Conservation (phyloP, 2,329 filamentous ascomycete species). For the Fusarium sp. region DNA sequence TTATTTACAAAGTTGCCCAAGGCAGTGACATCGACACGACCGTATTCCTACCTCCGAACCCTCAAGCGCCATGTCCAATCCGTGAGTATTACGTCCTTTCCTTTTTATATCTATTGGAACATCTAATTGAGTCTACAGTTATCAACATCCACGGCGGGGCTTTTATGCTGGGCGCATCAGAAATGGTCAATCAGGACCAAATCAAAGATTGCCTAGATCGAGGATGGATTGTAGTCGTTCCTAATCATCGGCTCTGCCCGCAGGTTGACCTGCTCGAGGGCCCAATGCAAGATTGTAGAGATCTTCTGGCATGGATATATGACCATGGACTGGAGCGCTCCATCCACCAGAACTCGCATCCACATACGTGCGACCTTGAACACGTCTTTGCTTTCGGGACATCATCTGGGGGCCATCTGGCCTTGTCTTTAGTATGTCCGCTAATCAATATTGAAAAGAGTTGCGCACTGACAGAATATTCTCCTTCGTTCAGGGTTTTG, state of each 20-base stretch:
- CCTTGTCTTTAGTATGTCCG: not conserved
- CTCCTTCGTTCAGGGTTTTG: not conserved
- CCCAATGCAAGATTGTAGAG: slow-evolving; percentile 15
- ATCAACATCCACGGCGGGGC: slow-evolving; percentile 21
- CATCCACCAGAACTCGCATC: not conserved
- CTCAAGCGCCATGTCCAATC: not conserved
- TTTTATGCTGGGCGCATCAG: slow-evolving; percentile 21
- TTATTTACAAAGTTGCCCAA: slow-evolving; percentile 7
- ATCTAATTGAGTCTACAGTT: not conserved
- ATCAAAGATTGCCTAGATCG: not conserved
- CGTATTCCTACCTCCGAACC: not conserved
- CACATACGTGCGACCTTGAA: not conserved
- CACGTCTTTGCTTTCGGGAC: slow-evolving; percentile 25
- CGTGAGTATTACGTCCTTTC: rapidly evolving
- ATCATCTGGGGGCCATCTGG: slow-evolving; percentile 5
- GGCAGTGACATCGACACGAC: slow-evolving; percentile 11
- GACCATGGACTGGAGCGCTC: not conserved
- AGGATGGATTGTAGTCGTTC: slow-evolving; percentile 8
- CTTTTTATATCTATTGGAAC: rapidly evolving
- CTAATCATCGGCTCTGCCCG: slow-evolving; percentile 17
- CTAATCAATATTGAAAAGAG: not conserved
- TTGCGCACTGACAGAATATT: not conserved
- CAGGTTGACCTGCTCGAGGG: slow-evolving; percentile 8
- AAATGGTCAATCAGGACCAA: slow-evolving; percentile 25
- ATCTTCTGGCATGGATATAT: slow-evolving; percentile 10